Base-by-base conservation (phyloP, 495 filamentous ascomycete species). In the Penicillium robsamsonii region DNA sequence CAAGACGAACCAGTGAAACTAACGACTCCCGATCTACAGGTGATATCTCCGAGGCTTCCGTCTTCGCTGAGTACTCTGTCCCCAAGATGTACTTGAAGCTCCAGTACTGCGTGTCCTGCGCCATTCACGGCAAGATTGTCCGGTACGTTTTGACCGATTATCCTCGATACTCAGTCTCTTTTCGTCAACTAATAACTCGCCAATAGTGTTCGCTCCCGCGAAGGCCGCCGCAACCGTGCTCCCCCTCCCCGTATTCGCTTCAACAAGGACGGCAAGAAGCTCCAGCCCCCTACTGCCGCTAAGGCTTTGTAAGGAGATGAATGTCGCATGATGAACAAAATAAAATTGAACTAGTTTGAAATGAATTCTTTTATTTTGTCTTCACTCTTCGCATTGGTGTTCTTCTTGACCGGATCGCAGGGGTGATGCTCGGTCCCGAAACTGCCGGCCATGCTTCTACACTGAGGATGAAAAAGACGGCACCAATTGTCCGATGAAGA, bases 11-110 rank as follows among this genome's bases (percentile, higher is more conserved):
- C 42, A 45, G 9, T 30, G 1, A 15, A 55, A 55, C 56, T 62
- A 58, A 62, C 40, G 9, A 41, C 5, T 11, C 0, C 22, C 53
- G 38, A 20, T 48, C 15, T 53, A 35, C 76, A 98, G 93, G 93
- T 90, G 94, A 99, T 92, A 97, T 99, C 79, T 96, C 92, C 61
- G 94, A 99, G 71, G 94, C 94, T 70, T 97, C 94, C 65, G 94
- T 99, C 76, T 97, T 97, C 84, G 79, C 88, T 62, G 94, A 99
- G 82, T 99, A 99, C 83, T 89, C 91, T 57, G 92, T 99, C 75
- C 94, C 94, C 77, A 99, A 99, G 87, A 99, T 99, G 94, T 99
- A 99, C 87, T 83, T 99, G 76, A 99, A 99, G 87, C 87, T 99
- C 75, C 94, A 99, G 84, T 99, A 99, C 90, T 99, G 94, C 77